These are phyloP conservation scores for Podaxis carcinomalis DNA, from an alignment of 768 basidiomycete genomes.

Conservation along the genomic window DNA sequence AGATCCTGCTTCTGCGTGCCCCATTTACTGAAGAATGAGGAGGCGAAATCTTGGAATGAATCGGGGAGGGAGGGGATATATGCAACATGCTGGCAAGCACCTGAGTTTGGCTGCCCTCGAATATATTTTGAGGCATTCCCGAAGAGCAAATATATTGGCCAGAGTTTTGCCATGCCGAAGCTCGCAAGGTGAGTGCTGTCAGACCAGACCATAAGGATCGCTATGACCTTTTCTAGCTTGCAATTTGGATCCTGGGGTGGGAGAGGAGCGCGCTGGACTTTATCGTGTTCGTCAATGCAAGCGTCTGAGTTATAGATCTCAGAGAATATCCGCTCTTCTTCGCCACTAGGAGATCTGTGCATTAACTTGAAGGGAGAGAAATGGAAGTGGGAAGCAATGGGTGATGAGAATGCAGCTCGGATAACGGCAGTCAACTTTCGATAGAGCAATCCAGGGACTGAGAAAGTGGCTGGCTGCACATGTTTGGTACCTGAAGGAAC, in stretches of 20 bases:
- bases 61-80: constrained; percentile 14
- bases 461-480: too few relatives aligned
- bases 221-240: constrained; percentile 21
- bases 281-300: constrained; percentile 23
- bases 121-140: constrained; percentile 18
- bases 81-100: constrained; percentile 15
- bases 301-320: constrained; percentile 31
- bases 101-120: constrained; percentile 9
- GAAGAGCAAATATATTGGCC: constrained; percentile 18
- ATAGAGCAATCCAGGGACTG: constrained; percentile 23
- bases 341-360: too few relatives aligned
- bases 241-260: constrained; percentile 21
- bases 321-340: constrained; percentile 15
- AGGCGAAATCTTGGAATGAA: too few relatives aligned
- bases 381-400: constrained; percentile 19
- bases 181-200: constrained; percentile 16
- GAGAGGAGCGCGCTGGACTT: constrained; percentile 15
- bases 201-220: constrained; percentile 23
- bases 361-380: constrained; percentile 24
- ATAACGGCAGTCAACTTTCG: constrained; percentile 21
- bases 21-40: too few relatives aligned
- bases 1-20: too few relatives aligned
- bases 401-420: constrained; percentile 16
- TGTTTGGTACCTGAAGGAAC: too few relatives aligned
- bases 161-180: constrained; percentile 15